A percentile compares a stretch with the other conserved stretches of the same genome.
Evolutionary conservation across 140 eudicot genomes (phyloP).

Genomic region (Stevia rebaudiana): DNA sequence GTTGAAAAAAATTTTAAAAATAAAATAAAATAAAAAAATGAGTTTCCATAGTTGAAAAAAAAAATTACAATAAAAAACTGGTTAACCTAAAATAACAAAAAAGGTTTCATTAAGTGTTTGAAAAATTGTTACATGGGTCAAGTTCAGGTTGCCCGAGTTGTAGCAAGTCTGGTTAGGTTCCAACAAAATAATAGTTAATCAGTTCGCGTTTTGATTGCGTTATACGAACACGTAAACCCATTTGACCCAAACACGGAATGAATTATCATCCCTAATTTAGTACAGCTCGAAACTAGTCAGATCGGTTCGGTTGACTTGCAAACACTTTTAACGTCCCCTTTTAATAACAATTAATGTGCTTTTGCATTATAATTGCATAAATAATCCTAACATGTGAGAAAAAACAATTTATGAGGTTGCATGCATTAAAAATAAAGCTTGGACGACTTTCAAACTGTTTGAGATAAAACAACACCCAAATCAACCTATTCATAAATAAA

Average conservation of each 20-base stretch:
- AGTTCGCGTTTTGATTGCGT: not conserved
- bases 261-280: not conserved
- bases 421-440: not conserved
- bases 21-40: too few relatives aligned
- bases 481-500: slow-evolving; percentile 10
- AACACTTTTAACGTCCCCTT: not conserved
- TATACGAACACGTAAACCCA: not conserved
- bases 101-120: not conserved
- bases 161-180: not conserved
- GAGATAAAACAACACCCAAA: not conserved
- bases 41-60: too few relatives aligned
- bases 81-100: too few relatives aligned
- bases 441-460: not conserved
- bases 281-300: not conserved
- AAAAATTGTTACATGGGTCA: not conserved
- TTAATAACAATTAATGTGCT: not conserved
- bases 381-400: not conserved
- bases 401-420: not conserved
- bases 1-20: too few relatives aligned
- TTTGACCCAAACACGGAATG: not conserved
- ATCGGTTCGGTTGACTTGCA: not conserved
- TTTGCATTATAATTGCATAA: not conserved
- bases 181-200: not conserved
- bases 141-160: not conserved
- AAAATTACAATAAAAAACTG: too few relatives aligned